phyloP scores from a whole-genome alignment of 1,284 basidiomycete species.

The Marasmius sp. region DNA sequence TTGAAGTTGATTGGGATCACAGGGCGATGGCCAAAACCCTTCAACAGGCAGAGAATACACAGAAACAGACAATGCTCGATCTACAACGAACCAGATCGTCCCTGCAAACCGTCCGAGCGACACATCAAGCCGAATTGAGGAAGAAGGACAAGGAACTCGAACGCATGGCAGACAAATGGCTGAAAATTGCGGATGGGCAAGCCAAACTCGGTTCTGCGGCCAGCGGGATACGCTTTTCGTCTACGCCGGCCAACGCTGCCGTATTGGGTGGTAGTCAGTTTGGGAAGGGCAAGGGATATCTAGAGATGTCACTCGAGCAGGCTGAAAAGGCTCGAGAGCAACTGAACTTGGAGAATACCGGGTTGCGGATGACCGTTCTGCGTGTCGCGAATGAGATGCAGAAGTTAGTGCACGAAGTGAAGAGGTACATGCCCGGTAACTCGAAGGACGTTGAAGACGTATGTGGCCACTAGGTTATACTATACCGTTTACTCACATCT shows the following conservation, averaged over 20 bases:
- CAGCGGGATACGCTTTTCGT: slow-evolving; percentile 46
- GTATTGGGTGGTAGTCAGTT: slow-evolving; percentile 48
- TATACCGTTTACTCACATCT: not conserved
- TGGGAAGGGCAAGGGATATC: slow-evolving; percentile 52
- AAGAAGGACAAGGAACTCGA: slow-evolving; percentile 83
- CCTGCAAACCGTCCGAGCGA: slow-evolving; percentile 63
- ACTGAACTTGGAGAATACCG: slow-evolving; percentile 70
- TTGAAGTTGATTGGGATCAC: slow-evolving; percentile 2
- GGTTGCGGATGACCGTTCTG: slow-evolving; percentile 68
- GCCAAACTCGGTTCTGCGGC: slow-evolving; percentile 44
- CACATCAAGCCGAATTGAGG: slow-evolving; percentile 74
- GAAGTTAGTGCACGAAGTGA: slow-evolving; percentile 47
- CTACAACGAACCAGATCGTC: slow-evolving; percentile 66
- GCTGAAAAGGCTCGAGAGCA: slow-evolving; percentile 68
- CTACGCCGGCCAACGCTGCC: slow-evolving; percentile 45
- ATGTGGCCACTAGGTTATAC: slow-evolving; percentile 11
- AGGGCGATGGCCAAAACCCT: slow-evolving; percentile 58
- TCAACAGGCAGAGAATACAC: slow-evolving; percentile 58
- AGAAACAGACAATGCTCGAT: slow-evolving; percentile 67
- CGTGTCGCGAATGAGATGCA: slow-evolving; percentile 71
- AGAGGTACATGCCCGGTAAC: slow-evolving; percentile 31
- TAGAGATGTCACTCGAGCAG: slow-evolving; percentile 74
- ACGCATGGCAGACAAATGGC: slow-evolving; percentile 75
- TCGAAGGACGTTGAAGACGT: slow-evolving; percentile 45
- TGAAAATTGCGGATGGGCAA: slow-evolving; percentile 69